Evolutionary conservation across 495 filamentous ascomycete genomes (phyloP).

Genomic region (Aspergillus kassunensis): DNA sequence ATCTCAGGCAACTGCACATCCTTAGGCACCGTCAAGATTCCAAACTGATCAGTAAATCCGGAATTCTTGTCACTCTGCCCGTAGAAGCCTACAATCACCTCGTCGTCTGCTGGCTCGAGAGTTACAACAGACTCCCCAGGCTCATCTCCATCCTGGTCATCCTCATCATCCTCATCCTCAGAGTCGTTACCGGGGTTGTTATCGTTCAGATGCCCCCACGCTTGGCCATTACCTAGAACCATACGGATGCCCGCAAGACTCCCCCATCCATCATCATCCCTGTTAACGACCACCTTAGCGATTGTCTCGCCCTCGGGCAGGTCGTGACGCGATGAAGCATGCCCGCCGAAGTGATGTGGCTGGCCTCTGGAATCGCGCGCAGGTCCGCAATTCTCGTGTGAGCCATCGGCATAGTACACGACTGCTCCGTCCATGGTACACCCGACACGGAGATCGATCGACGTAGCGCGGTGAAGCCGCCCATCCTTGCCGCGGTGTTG

Average conservation of each 20-base stretch:
- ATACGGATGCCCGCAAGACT: background rate
- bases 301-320: background rate
- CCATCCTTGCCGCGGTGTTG: background rate
- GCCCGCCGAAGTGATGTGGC: background rate
- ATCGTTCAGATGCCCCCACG: background rate
- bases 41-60: background rate
- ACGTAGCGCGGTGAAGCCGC: background rate
- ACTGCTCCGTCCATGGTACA: background rate
- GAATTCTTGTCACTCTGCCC: background rate
- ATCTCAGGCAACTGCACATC: background rate
- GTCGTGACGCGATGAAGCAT: background rate
- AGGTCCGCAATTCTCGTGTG: background rate
- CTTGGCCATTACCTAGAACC: background rate
- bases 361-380: background rate
- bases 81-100: constrained; percentile 2
- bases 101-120: background rate
- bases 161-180: background rate
- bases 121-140: background rate
- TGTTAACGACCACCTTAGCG: background rate
- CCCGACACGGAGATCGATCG: background rate
- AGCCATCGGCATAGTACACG: background rate
- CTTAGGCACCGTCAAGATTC: background rate
- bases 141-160: background rate
- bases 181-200: background rate
- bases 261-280: constrained; percentile 1